These are phyloP conservation scores for Zygosaccharomyces sapae DNA, from an alignment of 1,139 yeast genomes.

Conservation along the genomic window DNA sequence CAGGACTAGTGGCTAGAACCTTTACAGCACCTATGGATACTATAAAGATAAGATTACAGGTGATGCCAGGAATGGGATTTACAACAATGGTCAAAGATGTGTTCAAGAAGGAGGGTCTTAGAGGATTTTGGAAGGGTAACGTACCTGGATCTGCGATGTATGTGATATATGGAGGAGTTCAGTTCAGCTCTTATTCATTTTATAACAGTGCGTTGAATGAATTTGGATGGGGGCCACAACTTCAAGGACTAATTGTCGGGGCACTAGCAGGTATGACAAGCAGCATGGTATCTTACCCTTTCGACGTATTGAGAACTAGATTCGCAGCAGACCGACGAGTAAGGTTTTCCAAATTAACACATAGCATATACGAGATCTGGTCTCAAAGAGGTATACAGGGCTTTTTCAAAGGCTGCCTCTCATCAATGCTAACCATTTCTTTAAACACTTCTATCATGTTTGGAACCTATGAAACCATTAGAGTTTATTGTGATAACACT, in stretches of 20 bases:
- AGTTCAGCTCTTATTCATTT: slow-evolving; percentile 67
- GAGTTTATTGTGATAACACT: slow-evolving; percentile 26
- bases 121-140: slow-evolving; percentile 89
- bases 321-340: slow-evolving; percentile 57
- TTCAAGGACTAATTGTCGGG: slow-evolving; percentile 58
- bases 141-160: slow-evolving; percentile 88
- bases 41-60: slow-evolving; percentile 77
- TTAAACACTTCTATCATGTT: slow-evolving; percentile 67
- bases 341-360: slow-evolving; percentile 11
- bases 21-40: slow-evolving; percentile 89
- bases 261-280: slow-evolving; percentile 72
- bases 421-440: slow-evolving; percentile 62
- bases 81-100: slow-evolving; percentile 39
- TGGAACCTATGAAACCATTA: slow-evolving; percentile 52
- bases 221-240: slow-evolving; percentile 38
- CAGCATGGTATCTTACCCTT: slow-evolving; percentile 75
- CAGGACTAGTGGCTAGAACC: slow-evolving; percentile 68
- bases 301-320: slow-evolving; percentile 80
- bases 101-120: slow-evolving; percentile 49
- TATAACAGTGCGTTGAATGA: slow-evolving; percentile 44
- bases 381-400: slow-evolving; percentile 52
- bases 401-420: slow-evolving; percentile 57
- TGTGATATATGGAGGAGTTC: slow-evolving; percentile 77
- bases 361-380: slow-evolving; percentile 44
- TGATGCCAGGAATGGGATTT: slow-evolving; percentile 41